Base-by-base conservation (phyloP, 2,329 filamentous ascomycete genomes). In the Diaporthe destruens region DNA sequence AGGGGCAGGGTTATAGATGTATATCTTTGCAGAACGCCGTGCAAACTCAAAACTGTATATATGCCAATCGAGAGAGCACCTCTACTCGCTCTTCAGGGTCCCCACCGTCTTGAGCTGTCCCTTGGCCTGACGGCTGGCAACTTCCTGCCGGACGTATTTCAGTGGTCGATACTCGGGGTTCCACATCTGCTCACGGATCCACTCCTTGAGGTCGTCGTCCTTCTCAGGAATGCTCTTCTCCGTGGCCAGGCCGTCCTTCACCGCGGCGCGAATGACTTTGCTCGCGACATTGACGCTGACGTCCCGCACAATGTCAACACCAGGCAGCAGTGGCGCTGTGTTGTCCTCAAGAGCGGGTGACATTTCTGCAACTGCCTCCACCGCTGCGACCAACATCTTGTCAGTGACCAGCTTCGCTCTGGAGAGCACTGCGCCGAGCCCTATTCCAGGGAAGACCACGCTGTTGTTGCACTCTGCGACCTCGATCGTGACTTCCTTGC, bases 401-500 rank as follows among this genome's bases (percentile, higher is more conserved):
- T 95, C 91, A 0, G 92, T 93, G 36, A 97, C 82, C 0, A 91
- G 85, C 16, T 84, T 86, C 3, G 92, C 87, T 18, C 93, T 90
- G 34, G 87, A 91, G 1, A 97, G 87, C 0, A 98, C 89, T 9
- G 89, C 89, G 14, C 94, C 95, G 0, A 97, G 90, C 0, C 94
- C 94, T 72, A 97, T 96, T 0, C 94, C 94, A 0, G 94, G 94
- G 81, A 97, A 97, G 20, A 92, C 92, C 44, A 93, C 93, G 0
- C 91, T 93, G 82, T 97, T 97, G 83, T 97, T 97, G 83, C 95
- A 97, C 81, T 97, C 94, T 32, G 94, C 94, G 78, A 88, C 79
- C 36, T 86, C 82, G 72, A 87, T 84, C 74, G 81, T 80, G 1
- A 86, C 73, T 9, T 87, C 85, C 0, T 78, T 68, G 0, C 85